Base-by-base conservation (phyloP, 768 basidiomycete species). In the Austroboletus festivus region DNA sequence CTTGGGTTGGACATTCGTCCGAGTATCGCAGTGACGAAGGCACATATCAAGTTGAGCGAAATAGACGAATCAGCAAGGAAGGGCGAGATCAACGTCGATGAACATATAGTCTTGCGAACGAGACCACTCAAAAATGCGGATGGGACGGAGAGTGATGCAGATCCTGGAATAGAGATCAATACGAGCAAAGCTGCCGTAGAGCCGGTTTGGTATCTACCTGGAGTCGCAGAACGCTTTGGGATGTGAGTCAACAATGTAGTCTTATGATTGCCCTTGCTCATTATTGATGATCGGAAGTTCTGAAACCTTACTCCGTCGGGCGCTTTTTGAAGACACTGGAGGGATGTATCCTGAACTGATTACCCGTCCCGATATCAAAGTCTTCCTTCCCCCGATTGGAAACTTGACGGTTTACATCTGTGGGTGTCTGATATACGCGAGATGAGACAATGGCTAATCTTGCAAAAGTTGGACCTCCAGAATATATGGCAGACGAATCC, bases 311-410 rank as follows among this genome's bases (percentile, higher is more conserved):
- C 79, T 98, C 3, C 83, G 95, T 18, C 78, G 95, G n/a, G 86
- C 90, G 0, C 74, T 98, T 31, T 98, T 97, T 56, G 95, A 98
- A 65, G 95, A 96, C 54, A 95, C 92, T 1, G 93, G 91, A 57
- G 92, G 93, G 61, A 92, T 91, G 87, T 93, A 90, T 65, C 93
- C 94, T 3, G 95, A 98, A 59, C 79, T 98, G 24, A 85, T 98
- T 61, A 97, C 95, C 6, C 83, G 93, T 19, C 89, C 93, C 0
- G 95, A 97, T 61, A 86, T 98, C 74, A 94, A 94, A 65, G 80
- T 93, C 19, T 97, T 96, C 77, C 76, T 97, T 1, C 95, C 95
- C 0, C 95, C 95, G 1, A 97, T 98, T 48, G 95, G 94, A 1
- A 83, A 83, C 38, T 63, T 89, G 51, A 94, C 94, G 0, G 91